A percentile compares a stretch with the other conserved stretches of the same genome.
Conservation (phyloP, 176 grass and related monocot genomes). For the Zoysia pacifica region DNA sequence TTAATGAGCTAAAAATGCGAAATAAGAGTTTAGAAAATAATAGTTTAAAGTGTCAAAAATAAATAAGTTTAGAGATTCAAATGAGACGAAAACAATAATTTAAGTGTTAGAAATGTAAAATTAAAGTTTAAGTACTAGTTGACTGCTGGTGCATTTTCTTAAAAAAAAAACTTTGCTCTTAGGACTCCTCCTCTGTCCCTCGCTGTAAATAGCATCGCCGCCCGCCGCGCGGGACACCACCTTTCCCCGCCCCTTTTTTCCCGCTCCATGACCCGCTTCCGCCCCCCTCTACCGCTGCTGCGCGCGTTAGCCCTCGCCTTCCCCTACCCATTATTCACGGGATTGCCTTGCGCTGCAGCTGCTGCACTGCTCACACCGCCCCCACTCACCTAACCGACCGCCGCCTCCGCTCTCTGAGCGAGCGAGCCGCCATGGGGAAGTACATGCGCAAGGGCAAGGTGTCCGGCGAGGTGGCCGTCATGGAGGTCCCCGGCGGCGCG, state of each 20-base stretch:
- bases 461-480: slow-evolving; percentile 78
- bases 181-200: not conserved
- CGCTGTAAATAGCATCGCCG: slow-evolving; percentile 43
- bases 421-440: slow-evolving; percentile 58
- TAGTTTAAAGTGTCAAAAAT: too few relatives aligned
- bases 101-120: too few relatives aligned
- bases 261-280: not conserved
- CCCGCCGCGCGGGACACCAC: slow-evolving; percentile 35
- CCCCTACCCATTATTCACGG: slow-evolving; percentile 54
- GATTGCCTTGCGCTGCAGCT: slow-evolving; percentile 32
- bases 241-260: slow-evolving; percentile 33
- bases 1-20: too few relatives aligned
- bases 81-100: too few relatives aligned
- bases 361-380: not conserved
- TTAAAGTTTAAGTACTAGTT: too few relatives aligned
- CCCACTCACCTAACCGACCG: not conserved
- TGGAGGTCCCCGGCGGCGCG: slow-evolving; percentile 67
- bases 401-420: not conserved
- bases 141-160: too few relatives aligned
- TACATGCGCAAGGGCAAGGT: slow-evolving; percentile 91
- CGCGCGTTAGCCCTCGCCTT: slow-evolving; percentile 25
- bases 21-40: too few relatives aligned
- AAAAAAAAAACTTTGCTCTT: too few relatives aligned
- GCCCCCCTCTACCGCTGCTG: slow-evolving; percentile 1
- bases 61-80: too few relatives aligned